phyloP scores from a whole-genome alignment of 768 basidiomycete species.

The Suillus spraguei region DNA sequence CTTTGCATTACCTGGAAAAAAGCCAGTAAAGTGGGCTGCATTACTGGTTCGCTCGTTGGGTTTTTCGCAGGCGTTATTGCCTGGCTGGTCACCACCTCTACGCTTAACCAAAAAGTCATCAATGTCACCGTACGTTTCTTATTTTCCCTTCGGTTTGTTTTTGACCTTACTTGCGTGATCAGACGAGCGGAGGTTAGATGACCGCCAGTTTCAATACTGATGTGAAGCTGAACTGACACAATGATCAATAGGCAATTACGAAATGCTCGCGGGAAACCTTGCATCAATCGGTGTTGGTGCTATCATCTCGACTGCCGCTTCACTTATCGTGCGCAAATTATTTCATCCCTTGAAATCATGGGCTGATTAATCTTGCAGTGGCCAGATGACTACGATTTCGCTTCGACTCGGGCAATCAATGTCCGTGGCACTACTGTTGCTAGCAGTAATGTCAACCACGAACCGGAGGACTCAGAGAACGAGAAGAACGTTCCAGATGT shows the following conservation, averaged over 20 bases:
- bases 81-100: constrained; percentile 84
- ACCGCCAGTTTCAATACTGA: constrained; percentile 21
- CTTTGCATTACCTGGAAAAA: constrained; percentile 83
- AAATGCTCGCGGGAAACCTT: constrained; percentile 92
- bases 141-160: constrained; percentile 5
- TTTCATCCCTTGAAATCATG: background rate
- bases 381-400: constrained; percentile 86
- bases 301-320: constrained; percentile 67
- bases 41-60: constrained; percentile 71
- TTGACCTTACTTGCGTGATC: background rate
- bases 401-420: constrained; percentile 79
- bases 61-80: constrained; percentile 71
- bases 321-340: constrained; percentile 55
- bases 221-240: background rate
- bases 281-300: constrained; percentile 81
- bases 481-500: constrained; percentile 38
- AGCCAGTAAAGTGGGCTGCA: constrained; percentile 85
- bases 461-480: constrained; percentile 31
- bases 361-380: constrained; percentile 41
- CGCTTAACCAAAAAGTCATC: constrained; percentile 68
- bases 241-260: constrained; percentile 42
- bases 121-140: constrained; percentile 59
- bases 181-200: constrained; percentile 55
- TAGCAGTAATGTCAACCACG: constrained; percentile 19
- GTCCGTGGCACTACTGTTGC: constrained; percentile 5